These are phyloP conservation scores for Phytophthora aleatoria DNA, from an alignment of 352 stramenopile genomes.

Conservation along the genomic window DNA sequence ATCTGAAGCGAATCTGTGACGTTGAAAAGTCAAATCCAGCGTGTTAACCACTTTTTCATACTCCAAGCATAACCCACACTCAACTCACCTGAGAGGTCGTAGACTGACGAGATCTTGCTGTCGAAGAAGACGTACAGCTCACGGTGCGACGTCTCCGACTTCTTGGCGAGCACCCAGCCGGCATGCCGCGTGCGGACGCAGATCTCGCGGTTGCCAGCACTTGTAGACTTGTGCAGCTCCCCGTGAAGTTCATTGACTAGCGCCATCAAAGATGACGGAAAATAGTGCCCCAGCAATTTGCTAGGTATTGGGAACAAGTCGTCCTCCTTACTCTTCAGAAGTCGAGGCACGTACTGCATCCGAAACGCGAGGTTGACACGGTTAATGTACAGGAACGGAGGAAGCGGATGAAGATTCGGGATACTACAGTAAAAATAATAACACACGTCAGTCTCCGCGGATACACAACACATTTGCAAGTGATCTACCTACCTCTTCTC, in stretches of 20 bases:
- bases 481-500: constrained; percentile 32
- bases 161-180: constrained; percentile 64
- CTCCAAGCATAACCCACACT: background rate
- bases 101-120: constrained; percentile 59
- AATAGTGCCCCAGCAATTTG: constrained; percentile 52
- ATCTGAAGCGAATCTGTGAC: constrained; percentile 51
- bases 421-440: constrained; percentile 20
- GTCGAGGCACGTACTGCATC: constrained; percentile 52
- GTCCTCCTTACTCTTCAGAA: constrained; percentile 54
- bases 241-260: constrained; percentile 51
- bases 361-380: constrained; percentile 60
- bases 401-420: constrained; percentile 25
- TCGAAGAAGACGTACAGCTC: constrained; percentile 71
- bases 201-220: constrained; percentile 46
- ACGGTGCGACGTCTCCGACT: constrained; percentile 46
- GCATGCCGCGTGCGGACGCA: constrained; percentile 60
- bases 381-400: constrained; percentile 64
- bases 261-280: constrained; percentile 42
- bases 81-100: constrained; percentile 55
- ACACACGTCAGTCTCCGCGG: constrained; percentile 7
- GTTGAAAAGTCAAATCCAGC: constrained; percentile 8
- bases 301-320: constrained; percentile 54
- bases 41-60: background rate
- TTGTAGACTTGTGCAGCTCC: constrained; percentile 37
- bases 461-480: background rate